Base-by-base conservation (phyloP, 2,329 filamentous ascomycete genomes). In the Ceratocystis harringtonii region DNA sequence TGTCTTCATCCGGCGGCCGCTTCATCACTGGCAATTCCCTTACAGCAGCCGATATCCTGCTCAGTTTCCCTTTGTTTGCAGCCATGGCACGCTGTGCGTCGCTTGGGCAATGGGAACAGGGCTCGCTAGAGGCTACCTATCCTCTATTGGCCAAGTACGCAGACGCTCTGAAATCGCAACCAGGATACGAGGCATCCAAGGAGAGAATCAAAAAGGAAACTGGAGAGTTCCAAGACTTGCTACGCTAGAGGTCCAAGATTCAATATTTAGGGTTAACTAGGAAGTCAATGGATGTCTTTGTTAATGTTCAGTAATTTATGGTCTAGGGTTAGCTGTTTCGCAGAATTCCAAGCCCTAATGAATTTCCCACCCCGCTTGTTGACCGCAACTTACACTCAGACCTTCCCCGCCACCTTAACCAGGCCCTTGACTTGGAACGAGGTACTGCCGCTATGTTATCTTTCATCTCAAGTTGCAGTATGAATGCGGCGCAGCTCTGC, bases 51-150 rank as follows among this genome's bases (percentile, higher is more conserved):
- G 81, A 82, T 68, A 78, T 83, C 66, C 72, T 83, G 64, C 72
- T 83, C 69, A 81, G 79, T 72, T 83, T 80, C 72, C 77, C 77
- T 15, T 72, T 83, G 65, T 76, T 83, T 62, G 75, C 75, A 8
- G 75, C 75, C 44, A 75, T 67, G 60, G 66, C 66, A 28, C 64
- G 66, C 22, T 65, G 60, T 44, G 66, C 30, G 7, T 61, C 44
- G n/a, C 22, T 67, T 12, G 25, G 1, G 19, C 5, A 44, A 43
- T 67, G 66, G 66, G 63, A 63, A 10, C 63, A 67, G 41, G 66
- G 66, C 2, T 65, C 60, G 25, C 22, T 67, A 19, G 61, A 65
- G 50, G 60, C 65, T 15, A 67, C 63, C 7, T 67, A 63, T 43
- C 66, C 66, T 15, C n/a, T 28, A 15, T 32, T 67, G 12, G 63